phyloP scores from a whole-genome alignment of 1,139 yeast species.

The Suhomyces guaymorum region DNA sequence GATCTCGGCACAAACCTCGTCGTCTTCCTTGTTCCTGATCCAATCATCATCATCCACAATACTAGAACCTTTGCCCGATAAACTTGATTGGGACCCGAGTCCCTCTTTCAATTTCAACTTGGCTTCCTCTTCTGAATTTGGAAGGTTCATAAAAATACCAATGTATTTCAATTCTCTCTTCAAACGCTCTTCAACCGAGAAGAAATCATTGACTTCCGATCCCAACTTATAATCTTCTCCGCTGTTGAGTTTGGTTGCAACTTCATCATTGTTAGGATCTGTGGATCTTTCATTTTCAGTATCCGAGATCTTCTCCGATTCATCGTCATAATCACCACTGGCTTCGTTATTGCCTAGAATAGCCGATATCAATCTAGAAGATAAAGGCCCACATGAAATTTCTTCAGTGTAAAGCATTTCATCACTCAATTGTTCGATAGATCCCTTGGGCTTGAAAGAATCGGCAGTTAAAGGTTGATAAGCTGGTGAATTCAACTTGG shows the following conservation, averaged over 20 bases:
- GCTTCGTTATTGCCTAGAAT: slow-evolving; percentile 58
- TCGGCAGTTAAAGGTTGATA: slow-evolving; percentile 42
- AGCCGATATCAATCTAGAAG: slow-evolving; percentile 83
- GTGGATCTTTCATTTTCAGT: slow-evolving; percentile 17
- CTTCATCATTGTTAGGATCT: slow-evolving; percentile 21
- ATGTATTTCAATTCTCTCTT: slow-evolving; percentile 86
- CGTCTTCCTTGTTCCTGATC: slow-evolving; percentile 85
- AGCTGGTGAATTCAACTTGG: slow-evolving; percentile 42
- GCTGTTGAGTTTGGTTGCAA: slow-evolving; percentile 41
- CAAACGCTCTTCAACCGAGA: slow-evolving; percentile 80
- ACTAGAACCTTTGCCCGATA: slow-evolving; percentile 22
- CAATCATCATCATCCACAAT: slow-evolving; percentile 70
- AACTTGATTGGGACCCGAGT: slow-evolving; percentile 3
- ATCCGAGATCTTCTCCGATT: slow-evolving; percentile 15
- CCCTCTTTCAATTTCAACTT: slow-evolving; percentile 16
- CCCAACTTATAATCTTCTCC: slow-evolving; percentile 38
- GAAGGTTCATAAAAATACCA: slow-evolving; percentile 79
- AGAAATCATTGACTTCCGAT: slow-evolving; percentile 58
- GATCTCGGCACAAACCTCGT: slow-evolving; percentile 86
- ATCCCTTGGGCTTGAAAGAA: slow-evolving; percentile 61
- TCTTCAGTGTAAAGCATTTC: slow-evolving; percentile 68
- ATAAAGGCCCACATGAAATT: slow-evolving; percentile 88
- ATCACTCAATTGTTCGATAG: slow-evolving; percentile 60
- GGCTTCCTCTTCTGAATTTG: slow-evolving; percentile 35
- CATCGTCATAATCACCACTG: slow-evolving; percentile 27